phyloP scores from a whole-genome alignment of 805 yeast genomes.

The Metschnikowia noctiluminum region DNA sequence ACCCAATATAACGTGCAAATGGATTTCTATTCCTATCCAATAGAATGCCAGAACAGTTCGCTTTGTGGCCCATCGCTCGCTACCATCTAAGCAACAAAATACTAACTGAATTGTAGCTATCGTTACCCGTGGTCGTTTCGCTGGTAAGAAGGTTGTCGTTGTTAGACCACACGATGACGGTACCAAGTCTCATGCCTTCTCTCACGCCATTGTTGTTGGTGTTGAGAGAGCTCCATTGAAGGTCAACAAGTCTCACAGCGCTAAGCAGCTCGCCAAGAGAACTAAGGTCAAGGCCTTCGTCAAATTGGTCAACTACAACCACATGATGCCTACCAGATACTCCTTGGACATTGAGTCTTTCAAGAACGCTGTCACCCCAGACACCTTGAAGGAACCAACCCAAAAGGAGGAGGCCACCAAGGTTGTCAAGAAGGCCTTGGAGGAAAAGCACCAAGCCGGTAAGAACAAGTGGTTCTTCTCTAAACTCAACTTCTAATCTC shows the following conservation, averaged over 20 bases:
- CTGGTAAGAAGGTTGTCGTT: slow-evolving; percentile 99
- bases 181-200: slow-evolving; percentile 97
- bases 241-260: slow-evolving; percentile 92
- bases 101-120: slow-evolving; percentile 58
- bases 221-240: slow-evolving; percentile 97
- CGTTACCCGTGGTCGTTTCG: slow-evolving; percentile 99
- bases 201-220: slow-evolving; percentile 99
- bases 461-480: slow-evolving; percentile 99
- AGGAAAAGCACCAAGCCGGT: slow-evolving; percentile 99
- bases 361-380: slow-evolving; percentile 88
- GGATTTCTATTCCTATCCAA: too few relatives aligned
- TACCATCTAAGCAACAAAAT: neutral
- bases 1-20: too few relatives aligned
- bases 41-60: too few relatives aligned
- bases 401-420: slow-evolving; percentile 99
- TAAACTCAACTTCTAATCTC: slow-evolving; percentile 81
- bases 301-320: slow-evolving; percentile 99
- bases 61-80: too few relatives aligned
- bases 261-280: slow-evolving; percentile 95
- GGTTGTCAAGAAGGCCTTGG: slow-evolving; percentile 97
- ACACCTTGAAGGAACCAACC: slow-evolving; percentile 94
- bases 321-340: slow-evolving; percentile 99
- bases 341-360: slow-evolving; percentile 93
- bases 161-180: slow-evolving; percentile 99
- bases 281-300: slow-evolving; percentile 98